Base-by-base conservation (phyloP, 352 stramenopile genomes). In the Aphanomyces invadans region DNA sequence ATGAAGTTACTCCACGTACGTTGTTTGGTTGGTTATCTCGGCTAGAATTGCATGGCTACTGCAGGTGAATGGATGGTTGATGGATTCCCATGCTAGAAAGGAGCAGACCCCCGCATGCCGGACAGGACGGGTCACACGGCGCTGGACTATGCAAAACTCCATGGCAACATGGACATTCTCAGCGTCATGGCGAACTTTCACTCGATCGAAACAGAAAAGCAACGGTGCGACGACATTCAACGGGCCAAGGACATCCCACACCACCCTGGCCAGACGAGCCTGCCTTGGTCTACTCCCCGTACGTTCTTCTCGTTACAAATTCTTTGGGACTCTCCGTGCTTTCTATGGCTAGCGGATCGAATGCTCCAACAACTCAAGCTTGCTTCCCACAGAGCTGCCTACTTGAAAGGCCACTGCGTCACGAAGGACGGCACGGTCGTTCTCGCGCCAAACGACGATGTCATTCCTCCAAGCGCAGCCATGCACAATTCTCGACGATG, bases 111-210 rank as follows among this genome's bases (percentile, higher is more conserved):
- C 23, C 49, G 23, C 15, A 23, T 69, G 7, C 51, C 56, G 2
- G 80, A 92, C 56, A 74, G 76, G 1, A 70, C 71, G 4, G 76
- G 72, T 38, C 70, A 74, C 23, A 81, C 71, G 15, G 73, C 83
- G 17, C 46, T 83, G 5, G 63, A 71, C 32, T 80, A 86, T 32
- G 81, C 81, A 17, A 57, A 70, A 3, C 67, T 76, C 29, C 53
- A 76, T 31, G 29, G 63, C 1, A 72, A 79, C 60, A 59, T 78
- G 11, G 44, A 70, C n/a, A n/a, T 84, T 23, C 32, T 17, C 38
- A 60, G 60, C 26, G 28, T 36, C 21, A 19, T 67, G 17, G 46
- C 60, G 9, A 67, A 49, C n/a, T 60, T 60, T 26, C 31, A 67
- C 5, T 21, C 23, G n/a, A 67, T 67, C 33, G 60, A 59, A 5